Percentiles rank a stretch among this genome's conserved stretches.
These are phyloP conservation scores for Quercus wislizeni DNA, from an alignment of 306 rosid genomes.

Conservation along the genomic window DNA sequence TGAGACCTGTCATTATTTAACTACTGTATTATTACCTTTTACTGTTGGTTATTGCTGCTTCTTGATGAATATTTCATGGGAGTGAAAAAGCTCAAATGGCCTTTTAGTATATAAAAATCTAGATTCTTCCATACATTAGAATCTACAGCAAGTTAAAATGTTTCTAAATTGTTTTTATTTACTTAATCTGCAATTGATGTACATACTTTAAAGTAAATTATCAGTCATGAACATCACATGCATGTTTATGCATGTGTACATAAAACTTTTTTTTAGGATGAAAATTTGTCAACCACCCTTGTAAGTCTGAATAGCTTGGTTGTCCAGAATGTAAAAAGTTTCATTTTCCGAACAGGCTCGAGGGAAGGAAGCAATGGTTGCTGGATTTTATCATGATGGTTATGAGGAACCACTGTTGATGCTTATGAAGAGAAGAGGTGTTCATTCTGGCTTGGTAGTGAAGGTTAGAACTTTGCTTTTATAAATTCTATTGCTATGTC, in stretches of 20 bases:
- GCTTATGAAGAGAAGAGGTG: slow-evolving; percentile 99
- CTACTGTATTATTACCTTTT: background rate
- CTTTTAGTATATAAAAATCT: background rate
- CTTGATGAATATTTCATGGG: background rate
- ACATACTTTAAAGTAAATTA: background rate
- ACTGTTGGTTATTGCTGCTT: slow-evolving; percentile 1
- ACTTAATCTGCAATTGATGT: background rate
- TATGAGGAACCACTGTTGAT: slow-evolving; percentile 82
- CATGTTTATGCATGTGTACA: background rate
- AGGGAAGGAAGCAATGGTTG: slow-evolving; percentile 89
- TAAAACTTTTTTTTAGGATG: background rate
- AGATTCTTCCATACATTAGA: background rate
- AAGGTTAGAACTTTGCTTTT: slow-evolving; percentile 57
- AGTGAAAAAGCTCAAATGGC: background rate
- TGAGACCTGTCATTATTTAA: slow-evolving; percentile 25
- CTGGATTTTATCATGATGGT: slow-evolving; percentile 97
- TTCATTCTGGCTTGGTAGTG: slow-evolving; percentile 88
- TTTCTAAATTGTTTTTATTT: background rate
- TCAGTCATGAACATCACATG: background rate
- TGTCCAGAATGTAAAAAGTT: background rate
- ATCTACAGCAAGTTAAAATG: background rate
- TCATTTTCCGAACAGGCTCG: slow-evolving; percentile 50
- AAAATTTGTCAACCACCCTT: background rate
- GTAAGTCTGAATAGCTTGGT: background rate
- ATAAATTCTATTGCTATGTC: slow-evolving; percentile 7